phyloP scores from a whole-genome alignment of 2,329 filamentous ascomycete species.

The Stagonosporopsis tanaceti region DNA sequence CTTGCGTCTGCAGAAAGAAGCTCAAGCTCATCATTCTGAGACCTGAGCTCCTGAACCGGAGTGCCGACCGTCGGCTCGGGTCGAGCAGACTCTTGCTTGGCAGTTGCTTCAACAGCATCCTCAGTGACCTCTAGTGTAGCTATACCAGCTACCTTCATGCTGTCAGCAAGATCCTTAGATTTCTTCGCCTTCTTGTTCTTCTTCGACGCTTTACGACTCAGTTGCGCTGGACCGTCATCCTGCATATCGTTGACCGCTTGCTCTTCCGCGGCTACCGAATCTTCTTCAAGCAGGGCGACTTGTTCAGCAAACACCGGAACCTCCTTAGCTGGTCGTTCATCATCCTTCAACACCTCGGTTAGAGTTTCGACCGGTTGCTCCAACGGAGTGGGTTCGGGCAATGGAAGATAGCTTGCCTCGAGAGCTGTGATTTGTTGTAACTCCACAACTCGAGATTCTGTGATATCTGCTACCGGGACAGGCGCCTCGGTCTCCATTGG shows the following conservation, averaged over 20 bases:
- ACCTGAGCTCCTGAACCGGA: background rate
- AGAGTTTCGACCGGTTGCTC: background rate
- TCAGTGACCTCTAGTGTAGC: background rate
- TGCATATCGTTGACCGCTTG: background rate
- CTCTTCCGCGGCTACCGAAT: background rate
- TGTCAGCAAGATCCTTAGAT: constrained; percentile 23
- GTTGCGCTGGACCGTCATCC: constrained; percentile 16
- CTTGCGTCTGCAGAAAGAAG: background rate
- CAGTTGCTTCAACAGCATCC: constrained; percentile 3
- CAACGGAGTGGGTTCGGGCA: constrained; percentile 1
- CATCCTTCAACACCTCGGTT: background rate
- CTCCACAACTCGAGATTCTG: background rate
- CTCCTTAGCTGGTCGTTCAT: background rate
- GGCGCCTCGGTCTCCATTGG: constrained; percentile 3
- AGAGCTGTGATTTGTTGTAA: background rate
- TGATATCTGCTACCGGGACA: background rate
- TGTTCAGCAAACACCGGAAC: background rate
- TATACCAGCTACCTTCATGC: background rate
- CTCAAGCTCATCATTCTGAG: background rate
- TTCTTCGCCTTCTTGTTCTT: constrained; percentile 48
- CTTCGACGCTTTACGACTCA: constrained; percentile 36
- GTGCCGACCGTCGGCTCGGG: background rate
- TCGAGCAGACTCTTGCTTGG: background rate
- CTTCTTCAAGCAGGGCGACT: background rate
- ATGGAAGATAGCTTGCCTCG: background rate